Conservation (phyloP, 2,329 filamentous ascomycete species). For the Fusarium pseudocircinatum region DNA sequence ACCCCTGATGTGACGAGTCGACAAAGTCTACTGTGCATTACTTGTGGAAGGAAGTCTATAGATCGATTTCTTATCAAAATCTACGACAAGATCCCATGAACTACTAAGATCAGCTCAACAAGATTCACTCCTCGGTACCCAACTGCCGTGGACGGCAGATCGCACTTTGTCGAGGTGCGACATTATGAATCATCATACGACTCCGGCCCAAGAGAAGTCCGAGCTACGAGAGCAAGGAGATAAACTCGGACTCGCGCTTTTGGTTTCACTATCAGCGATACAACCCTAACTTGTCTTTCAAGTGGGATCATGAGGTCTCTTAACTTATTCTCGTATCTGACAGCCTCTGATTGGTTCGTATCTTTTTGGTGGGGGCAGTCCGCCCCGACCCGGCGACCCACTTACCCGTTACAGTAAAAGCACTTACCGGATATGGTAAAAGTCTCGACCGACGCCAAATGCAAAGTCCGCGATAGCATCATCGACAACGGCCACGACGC, state of each 20-base stretch:
- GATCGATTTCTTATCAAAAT: background rate
- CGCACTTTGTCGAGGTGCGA: background rate
- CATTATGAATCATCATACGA: background rate
- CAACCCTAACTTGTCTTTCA: background rate
- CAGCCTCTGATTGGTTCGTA: background rate
- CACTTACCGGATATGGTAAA: slow-evolving; percentile 21
- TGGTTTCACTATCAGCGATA: background rate
- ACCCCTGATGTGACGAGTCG: background rate
- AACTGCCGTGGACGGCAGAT: background rate
- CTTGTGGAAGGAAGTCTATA: no score
- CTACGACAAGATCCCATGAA: background rate
- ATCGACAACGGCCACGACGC: background rate
- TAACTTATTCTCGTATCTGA: slow-evolving; percentile 24
- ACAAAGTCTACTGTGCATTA: no score
- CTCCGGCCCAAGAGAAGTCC: background rate
- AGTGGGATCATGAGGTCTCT: background rate
- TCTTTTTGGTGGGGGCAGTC: fast-evolving
- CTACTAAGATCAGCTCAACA: background rate
- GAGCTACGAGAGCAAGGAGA: background rate
- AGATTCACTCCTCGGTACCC: background rate
- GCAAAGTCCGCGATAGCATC: slow-evolving; percentile 16
- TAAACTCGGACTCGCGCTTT: background rate
- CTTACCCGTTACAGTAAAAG: slow-evolving; percentile 12
- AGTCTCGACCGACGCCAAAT: background rate
- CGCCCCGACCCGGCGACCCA: background rate